Percentiles rank a stretch among this genome's conserved stretches.
These are phyloP conservation scores for Edaphochlamys debaryana DNA, from an alignment of 139 green algal species.

Conservation along the genomic window DNA sequence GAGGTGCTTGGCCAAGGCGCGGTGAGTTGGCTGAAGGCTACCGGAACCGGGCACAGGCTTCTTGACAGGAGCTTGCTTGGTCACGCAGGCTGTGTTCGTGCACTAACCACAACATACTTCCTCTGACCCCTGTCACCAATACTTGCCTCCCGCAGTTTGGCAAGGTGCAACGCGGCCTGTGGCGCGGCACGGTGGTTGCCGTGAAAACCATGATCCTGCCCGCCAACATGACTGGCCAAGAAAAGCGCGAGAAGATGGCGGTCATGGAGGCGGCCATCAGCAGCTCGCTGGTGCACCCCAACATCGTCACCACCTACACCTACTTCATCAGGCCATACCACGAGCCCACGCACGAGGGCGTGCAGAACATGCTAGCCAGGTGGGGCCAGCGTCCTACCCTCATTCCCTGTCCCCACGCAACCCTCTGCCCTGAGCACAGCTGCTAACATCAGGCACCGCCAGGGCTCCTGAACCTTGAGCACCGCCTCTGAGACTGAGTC, in stretches of 20 bases:
- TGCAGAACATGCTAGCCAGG: constrained; percentile 16
- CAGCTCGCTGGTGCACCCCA: constrained; percentile 43
- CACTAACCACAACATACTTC: too few species aligned
- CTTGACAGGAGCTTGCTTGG: too few species aligned
- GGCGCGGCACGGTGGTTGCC: constrained; percentile 40
- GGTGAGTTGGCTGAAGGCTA: constrained; percentile 2
- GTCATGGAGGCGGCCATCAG: constrained; percentile 55
- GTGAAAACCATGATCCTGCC: constrained; percentile 52
- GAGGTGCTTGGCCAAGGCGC: constrained; percentile 51
- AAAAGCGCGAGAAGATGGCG: constrained; percentile 47
- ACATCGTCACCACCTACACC: constrained; percentile 57
- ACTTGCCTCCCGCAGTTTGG: constrained; percentile 15
- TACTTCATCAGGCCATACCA: constrained; percentile 57
- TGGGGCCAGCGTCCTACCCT: too few species aligned
- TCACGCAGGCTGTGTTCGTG: too few species aligned
- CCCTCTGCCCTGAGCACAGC: not conserved
- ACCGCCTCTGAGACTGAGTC: too few species aligned
- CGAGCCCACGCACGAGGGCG: not conserved
- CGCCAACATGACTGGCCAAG: constrained; percentile 43
- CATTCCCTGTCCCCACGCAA: too few species aligned
- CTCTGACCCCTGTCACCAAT: too few species aligned
- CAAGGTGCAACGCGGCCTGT: constrained; percentile 44
- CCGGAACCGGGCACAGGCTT: too few species aligned
- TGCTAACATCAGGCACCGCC: too few species aligned
- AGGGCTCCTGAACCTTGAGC: not conserved